Evolutionary conservation across 495 filamentous ascomycete genomes (phyloP).

Genomic region (Thermochaetoides thermophila): DNA sequence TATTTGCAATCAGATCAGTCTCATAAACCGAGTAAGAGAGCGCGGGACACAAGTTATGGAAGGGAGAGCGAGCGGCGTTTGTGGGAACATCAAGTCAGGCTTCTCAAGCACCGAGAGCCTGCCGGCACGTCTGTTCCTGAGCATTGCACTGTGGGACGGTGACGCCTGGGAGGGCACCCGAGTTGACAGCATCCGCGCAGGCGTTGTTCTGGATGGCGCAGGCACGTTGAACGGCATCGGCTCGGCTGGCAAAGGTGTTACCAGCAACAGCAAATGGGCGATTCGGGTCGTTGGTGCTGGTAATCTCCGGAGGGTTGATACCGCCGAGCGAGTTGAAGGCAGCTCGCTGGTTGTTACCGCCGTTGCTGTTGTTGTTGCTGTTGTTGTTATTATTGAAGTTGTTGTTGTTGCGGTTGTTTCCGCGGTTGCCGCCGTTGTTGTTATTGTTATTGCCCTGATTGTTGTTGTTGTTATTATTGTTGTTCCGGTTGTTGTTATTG

Average conservation of each 20-base stretch:
- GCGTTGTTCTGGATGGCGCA: constrained; percentile 36
- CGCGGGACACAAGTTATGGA: too few relatives aligned
- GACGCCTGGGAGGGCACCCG: constrained; percentile 15
- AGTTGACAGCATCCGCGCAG: constrained; percentile 34
- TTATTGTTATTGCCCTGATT: constrained; percentile 7
- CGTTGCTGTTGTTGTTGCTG: constrained; percentile 1
- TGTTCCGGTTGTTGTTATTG: constrained; percentile 3
- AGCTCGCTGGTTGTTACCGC: constrained; percentile 3
- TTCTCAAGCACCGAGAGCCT: constrained; percentile 11
- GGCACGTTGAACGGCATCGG: constrained; percentile 27
- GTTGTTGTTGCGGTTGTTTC: constrained; percentile 4
- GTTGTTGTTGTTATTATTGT: constrained; percentile 10
- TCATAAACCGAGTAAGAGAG: too few relatives aligned
- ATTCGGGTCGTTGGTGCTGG: constrained; percentile 25
- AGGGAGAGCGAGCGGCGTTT: constrained; percentile 2
- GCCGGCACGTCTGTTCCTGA: constrained; percentile 22
- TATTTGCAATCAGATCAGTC: too few relatives aligned
- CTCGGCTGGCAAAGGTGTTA: constrained; percentile 31
- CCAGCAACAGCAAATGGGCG: constrained; percentile 38
- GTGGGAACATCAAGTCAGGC: too few relatives aligned
- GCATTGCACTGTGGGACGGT: constrained; percentile 29
- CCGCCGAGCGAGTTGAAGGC: constrained; percentile 16
- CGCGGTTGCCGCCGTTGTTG: constrained; percentile 5
- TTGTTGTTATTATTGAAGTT: constrained; percentile 3
- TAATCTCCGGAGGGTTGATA: constrained; percentile 19